Evolutionary conservation across 2,329 filamentous ascomycete genomes (phyloP).

Genomic region (Trichoderma simmonsii): DNA sequence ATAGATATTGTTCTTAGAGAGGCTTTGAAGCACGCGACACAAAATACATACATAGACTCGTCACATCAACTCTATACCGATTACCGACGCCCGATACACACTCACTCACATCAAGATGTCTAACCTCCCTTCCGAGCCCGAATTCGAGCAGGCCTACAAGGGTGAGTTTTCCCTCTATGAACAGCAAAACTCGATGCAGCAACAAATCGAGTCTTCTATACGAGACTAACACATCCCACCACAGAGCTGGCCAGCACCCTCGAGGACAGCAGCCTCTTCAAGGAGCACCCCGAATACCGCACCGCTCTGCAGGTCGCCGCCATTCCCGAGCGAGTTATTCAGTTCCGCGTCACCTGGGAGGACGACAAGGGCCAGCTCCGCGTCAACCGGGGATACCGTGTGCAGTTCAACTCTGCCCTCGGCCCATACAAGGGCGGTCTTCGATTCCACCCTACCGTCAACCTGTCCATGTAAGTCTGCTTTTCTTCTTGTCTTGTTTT

Average conservation of each 20-base stretch:
- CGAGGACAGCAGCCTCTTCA: constrained; percentile 88
- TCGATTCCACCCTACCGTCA: constrained; percentile 88
- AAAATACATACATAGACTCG: neutral
- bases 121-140: constrained; percentile 82
- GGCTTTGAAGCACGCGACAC: neutral
- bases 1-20: neutral
- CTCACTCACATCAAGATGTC: constrained; percentile 57
- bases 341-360: constrained; percentile 98
- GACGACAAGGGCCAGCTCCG: constrained; percentile 85
- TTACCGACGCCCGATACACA: neutral
- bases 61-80: neutral
- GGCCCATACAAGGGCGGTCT: constrained; percentile 98
- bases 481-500: constrained; percentile 25
- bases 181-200: neutral
- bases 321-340: constrained; percentile 90
- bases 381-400: constrained; percentile 92
- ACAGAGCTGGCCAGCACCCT: constrained; percentile 91
- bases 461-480: constrained; percentile 56
- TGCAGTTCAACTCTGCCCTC: constrained; percentile 97
- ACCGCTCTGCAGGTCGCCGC: constrained; percentile 84
- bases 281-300: constrained; percentile 91
- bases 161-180: constrained; percentile 52
- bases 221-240: neutral
- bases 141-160: constrained; percentile 98
- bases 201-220: neutral